These are phyloP conservation scores for Solanum commersonii DNA, from an alignment of 257 asterid species.

Conservation along the genomic window DNA sequence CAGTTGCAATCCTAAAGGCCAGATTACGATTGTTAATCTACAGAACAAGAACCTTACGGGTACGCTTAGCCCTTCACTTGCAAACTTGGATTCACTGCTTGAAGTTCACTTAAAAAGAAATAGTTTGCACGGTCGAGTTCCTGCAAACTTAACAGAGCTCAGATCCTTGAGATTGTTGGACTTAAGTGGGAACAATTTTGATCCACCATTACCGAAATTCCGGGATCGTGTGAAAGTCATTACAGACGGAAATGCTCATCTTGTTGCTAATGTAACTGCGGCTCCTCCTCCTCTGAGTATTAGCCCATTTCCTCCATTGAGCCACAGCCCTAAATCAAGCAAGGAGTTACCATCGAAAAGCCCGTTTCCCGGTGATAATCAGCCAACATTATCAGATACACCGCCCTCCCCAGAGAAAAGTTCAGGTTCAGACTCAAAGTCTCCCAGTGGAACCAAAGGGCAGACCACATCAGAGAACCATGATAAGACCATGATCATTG, in stretches of 20 bases:
- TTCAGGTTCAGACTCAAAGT: background rate
- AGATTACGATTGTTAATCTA: constrained; percentile 54
- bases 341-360: background rate
- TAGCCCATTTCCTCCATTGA: constrained; percentile 8
- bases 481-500: constrained; percentile 6
- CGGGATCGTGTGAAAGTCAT: constrained; percentile 27
- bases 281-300: constrained; percentile 7
- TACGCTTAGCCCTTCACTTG: constrained; percentile 59
- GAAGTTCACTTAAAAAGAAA: constrained; percentile 72
- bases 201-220: constrained; percentile 61
- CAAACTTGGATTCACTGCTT: constrained; percentile 36
- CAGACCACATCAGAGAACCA: background rate
- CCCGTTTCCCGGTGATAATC: constrained; percentile 1
- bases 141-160: constrained; percentile 39
- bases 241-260: constrained; percentile 29
- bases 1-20: constrained; percentile 28
- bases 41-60: constrained; percentile 60
- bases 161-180: constrained; percentile 46
- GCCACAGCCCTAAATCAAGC: background rate
- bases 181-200: constrained; percentile 42
- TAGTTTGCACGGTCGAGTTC: constrained; percentile 46
- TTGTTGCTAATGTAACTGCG: constrained; percentile 4
- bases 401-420: constrained; percentile 7
- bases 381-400: constrained; percentile 2
- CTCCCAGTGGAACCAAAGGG: constrained; percentile 3